Conservation (phyloP, 805 yeast genomes). For the Nadsonia fulvescens region DNA sequence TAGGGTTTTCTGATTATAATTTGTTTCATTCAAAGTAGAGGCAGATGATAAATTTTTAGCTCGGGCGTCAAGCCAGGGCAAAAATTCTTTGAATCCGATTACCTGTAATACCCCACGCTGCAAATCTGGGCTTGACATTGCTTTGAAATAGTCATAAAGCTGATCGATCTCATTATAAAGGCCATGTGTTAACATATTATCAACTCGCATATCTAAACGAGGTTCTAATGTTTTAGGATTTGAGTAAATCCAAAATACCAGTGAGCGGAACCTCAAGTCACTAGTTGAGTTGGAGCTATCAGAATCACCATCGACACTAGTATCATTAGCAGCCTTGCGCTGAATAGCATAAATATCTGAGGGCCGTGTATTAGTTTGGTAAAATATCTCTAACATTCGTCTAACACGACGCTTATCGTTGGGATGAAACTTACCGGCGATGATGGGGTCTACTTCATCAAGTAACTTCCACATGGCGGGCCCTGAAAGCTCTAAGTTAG, state of each 20-base stretch:
- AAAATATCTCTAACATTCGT: constrained; percentile 68
- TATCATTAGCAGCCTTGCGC: constrained; percentile 28
- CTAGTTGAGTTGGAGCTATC: constrained; percentile 1
- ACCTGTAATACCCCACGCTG: constrained; percentile 83
- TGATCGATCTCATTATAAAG: constrained; percentile 51
- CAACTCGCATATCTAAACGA: constrained; percentile 66
- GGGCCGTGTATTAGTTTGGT: constrained; percentile 44
- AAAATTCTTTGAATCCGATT: constrained; percentile 78
- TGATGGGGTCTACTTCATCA: constrained; percentile 41
- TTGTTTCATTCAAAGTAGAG: no score
- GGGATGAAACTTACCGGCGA: constrained; percentile 78
- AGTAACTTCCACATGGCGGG: constrained; percentile 29
- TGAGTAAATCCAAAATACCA: constrained; percentile 72
- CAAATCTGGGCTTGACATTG: constrained; percentile 22
- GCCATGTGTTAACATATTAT: constrained; percentile 58
- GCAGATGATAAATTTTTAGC: no score
- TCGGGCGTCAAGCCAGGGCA: constrained; percentile 37
- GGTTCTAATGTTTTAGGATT: constrained; percentile 35
- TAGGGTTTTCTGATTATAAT: no score
- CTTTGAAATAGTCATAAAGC: constrained; percentile 22
- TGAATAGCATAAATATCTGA: constrained; percentile 58
- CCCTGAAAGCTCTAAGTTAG: constrained; percentile 30
- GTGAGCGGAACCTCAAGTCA: constrained; percentile 14
- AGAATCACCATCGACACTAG: not conserved
- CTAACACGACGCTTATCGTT: constrained; percentile 64